Conservation (phyloP, 2,329 filamentous ascomycete genomes). For the Diaporthe humulicola region DNA sequence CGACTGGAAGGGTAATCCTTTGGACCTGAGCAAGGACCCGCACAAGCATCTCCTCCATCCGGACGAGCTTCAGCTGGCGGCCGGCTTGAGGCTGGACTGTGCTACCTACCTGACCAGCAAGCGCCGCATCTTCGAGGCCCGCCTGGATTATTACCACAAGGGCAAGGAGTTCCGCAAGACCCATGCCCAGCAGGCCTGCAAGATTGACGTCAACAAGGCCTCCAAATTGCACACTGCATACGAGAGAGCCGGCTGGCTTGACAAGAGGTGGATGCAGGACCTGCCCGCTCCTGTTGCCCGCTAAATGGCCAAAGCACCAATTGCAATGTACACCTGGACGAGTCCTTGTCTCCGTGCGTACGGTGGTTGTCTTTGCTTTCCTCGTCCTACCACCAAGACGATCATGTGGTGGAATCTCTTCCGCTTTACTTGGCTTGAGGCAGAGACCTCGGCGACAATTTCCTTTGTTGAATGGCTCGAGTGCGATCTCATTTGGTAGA, state of each 20-base stretch:
- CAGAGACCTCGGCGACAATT: background rate
- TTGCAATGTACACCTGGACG: too few species aligned
- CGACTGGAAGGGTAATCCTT: conserved; percentile 86
- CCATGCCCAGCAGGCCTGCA: conserved; percentile 95
- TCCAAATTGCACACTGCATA: conserved; percentile 93
- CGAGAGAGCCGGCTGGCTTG: conserved; percentile 88
- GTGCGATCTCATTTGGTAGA: conserved; percentile 10
- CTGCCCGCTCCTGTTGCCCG: conserved; percentile 26
- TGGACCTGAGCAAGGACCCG: conserved; percentile 82
- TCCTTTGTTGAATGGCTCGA: background rate
- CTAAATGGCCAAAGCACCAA: background rate
- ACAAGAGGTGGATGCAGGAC: conserved; percentile 59
- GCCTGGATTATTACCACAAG: conserved; percentile 75
- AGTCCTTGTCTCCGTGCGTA: too few species aligned
- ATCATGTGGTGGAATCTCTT: background rate
- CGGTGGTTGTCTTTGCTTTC: too few species aligned
- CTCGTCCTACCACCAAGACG: background rate
- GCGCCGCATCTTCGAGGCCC: conserved; percentile 87
- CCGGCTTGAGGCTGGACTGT: conserved; percentile 84
- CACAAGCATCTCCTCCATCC: conserved; percentile 79
- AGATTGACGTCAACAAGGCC: conserved; percentile 98
- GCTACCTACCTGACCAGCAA: conserved; percentile 94
- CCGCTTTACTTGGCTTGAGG: background rate
- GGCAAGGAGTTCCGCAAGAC: conserved; percentile 94
- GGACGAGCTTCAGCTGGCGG: conserved; percentile 82